A percentile compares a stretch with the other conserved stretches of the same genome.
phyloP scores from a whole-genome alignment of 176 grass and related monocot genomes.

The Phyllostachys edulis region DNA sequence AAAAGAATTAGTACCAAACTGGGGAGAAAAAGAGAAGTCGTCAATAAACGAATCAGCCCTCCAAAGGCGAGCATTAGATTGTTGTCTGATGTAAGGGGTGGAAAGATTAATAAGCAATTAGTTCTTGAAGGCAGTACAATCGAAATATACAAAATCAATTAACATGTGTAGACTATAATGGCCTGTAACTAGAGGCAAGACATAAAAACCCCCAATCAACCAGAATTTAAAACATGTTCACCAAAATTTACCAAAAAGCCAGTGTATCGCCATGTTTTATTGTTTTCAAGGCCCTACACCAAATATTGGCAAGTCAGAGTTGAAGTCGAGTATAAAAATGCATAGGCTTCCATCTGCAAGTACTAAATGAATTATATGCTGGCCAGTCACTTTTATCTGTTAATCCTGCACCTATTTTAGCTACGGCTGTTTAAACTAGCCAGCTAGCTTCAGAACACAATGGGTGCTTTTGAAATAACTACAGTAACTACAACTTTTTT shows the following conservation, averaged over 20 bases:
- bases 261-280: neutral
- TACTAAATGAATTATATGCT: neutral
- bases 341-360: neutral
- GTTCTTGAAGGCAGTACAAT: slow-evolving; percentile 6
- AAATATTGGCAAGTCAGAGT: slow-evolving; percentile 1
- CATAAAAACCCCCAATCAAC: slow-evolving; percentile 9
- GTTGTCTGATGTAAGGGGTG: slow-evolving; percentile 3
- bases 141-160: slow-evolving; percentile 21
- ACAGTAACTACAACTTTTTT: neutral
- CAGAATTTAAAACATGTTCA: neutral
- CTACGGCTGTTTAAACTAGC: neutral
- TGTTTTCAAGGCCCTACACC: neutral
- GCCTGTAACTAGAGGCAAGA: neutral
- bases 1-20: slow-evolving; percentile 84
- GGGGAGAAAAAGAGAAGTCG: slow-evolving; percentile 19
- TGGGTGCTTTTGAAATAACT: neutral
- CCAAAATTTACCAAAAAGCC: slow-evolving; percentile 10
- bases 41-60: slow-evolving; percentile 6
- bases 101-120: slow-evolving; percentile 14
- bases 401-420: neutral
- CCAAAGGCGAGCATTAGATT: neutral
- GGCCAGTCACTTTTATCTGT: neutral
- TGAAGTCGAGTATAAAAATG: neutral
- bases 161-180: neutral
- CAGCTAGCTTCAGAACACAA: slow-evolving; percentile 8